A percentile compares a stretch with the other conserved stretches of the same genome.
Evolutionary conservation across 352 stramenopile species (phyloP).

Genomic region (Phytophthora pisi): DNA sequence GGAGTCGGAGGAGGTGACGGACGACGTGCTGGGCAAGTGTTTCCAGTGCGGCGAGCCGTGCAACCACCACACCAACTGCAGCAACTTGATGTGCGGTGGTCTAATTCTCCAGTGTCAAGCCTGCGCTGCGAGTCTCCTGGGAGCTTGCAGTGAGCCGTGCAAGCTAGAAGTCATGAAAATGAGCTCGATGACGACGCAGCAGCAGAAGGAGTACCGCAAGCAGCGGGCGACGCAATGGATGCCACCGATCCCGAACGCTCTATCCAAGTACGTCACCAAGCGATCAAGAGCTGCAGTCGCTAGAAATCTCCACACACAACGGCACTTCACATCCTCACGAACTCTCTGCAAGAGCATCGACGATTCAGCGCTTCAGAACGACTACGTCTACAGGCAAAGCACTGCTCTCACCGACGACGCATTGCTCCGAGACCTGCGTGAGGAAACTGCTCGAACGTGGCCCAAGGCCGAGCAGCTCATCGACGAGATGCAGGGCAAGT

Average conservation of each 20-base stretch:
- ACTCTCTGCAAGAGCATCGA: slow-evolving; percentile 37
- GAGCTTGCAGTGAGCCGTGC: slow-evolving; percentile 50
- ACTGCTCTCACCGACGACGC: slow-evolving; percentile 29
- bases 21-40: slow-evolving; percentile 65
- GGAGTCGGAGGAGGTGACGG: slow-evolving; percentile 55
- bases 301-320: slow-evolving; percentile 24
- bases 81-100: slow-evolving; percentile 54
- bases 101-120: slow-evolving; percentile 53
- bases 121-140: slow-evolving; percentile 35
- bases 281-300: slow-evolving; percentile 34
- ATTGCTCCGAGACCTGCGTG: slow-evolving; percentile 50
- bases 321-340: slow-evolving; percentile 29
- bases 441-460: slow-evolving; percentile 43
- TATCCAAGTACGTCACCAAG: slow-evolving; percentile 24
- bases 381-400: slow-evolving; percentile 36
- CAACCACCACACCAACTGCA: slow-evolving; percentile 52
- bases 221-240: slow-evolving; percentile 51
- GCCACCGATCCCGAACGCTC: slow-evolving; percentile 45
- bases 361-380: slow-evolving; percentile 27
- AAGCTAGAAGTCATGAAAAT: slow-evolving; percentile 58
- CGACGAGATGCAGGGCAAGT: slow-evolving; percentile 62
- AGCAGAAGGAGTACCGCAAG: slow-evolving; percentile 60
- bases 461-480: slow-evolving; percentile 66
- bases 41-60: slow-evolving; percentile 66
- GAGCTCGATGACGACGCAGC: slow-evolving; percentile 42